Evolutionary conservation across 1,284 basidiomycete genomes (phyloP).

Genomic region (Mycosarcoma maydis): DNA sequence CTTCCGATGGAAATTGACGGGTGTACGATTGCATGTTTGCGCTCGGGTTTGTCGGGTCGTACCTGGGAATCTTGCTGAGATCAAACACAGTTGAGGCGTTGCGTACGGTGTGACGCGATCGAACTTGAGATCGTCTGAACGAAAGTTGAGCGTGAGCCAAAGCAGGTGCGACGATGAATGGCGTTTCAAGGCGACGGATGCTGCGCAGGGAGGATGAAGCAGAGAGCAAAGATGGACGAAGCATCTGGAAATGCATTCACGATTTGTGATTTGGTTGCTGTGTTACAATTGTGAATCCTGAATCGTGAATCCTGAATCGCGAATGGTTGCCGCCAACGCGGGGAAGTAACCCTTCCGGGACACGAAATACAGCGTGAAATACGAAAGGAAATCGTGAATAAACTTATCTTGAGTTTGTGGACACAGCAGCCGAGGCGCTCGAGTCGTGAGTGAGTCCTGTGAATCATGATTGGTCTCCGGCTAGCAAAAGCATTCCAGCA

Average conservation of each 20-base stretch:
- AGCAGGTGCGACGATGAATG: no score
- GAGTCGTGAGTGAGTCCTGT: no score
- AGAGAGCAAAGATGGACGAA: constrained; percentile 2
- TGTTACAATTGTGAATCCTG: no score
- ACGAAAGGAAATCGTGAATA: no score
- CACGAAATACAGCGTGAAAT: no score
- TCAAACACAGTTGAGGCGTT: constrained; percentile 4
- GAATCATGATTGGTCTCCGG: neutral
- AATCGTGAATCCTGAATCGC: no score
- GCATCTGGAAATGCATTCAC: constrained; percentile 4
- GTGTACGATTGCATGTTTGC: constrained; percentile 37
- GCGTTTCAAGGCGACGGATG: no score
- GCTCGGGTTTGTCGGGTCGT: constrained; percentile 1
- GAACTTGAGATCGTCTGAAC: neutral
- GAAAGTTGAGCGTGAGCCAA: neutral
- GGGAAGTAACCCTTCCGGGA: no score
- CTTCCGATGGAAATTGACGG: constrained; percentile 16
- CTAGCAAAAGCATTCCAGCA: neutral
- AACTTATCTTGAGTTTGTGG: no score
- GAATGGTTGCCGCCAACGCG: neutral
- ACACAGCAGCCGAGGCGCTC: no score
- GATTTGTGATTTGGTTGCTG: no score
- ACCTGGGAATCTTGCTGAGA: constrained; percentile 12
- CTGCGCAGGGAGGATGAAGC: neutral
- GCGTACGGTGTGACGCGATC: neutral